These are phyloP conservation scores for Quercus berberidifolia DNA, from an alignment of 306 rosid species.

Conservation along the genomic window DNA sequence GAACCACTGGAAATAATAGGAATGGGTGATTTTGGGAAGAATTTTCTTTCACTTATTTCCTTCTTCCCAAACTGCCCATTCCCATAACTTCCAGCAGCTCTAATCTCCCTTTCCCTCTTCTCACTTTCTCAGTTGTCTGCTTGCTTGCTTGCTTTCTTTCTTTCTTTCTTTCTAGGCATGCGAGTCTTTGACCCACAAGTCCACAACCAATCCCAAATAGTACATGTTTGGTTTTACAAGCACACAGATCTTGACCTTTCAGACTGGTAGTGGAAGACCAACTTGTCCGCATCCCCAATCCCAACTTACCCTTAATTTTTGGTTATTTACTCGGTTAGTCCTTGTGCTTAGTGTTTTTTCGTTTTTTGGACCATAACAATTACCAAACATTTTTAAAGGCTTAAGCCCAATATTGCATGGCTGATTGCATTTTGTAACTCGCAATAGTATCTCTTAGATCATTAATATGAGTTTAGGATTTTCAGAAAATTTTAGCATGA, in stretches of 20 bases:
- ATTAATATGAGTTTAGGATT: too few species aligned
- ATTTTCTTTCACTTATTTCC: not conserved
- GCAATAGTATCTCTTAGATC: too few species aligned
- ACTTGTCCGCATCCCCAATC: too few species aligned
- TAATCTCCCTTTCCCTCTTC: slow-evolving; percentile 48
- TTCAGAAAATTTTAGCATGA: too few species aligned
- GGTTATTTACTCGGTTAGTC: not conserved
- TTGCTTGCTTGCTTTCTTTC: not conserved
- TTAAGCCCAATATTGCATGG: too few species aligned
- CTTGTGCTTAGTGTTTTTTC: not conserved
- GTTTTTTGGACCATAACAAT: too few species aligned
- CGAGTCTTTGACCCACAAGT: too few species aligned
- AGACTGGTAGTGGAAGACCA: too few species aligned
- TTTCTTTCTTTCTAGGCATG: too few species aligned
- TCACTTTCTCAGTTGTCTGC: not conserved
- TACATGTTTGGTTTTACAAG: not conserved
- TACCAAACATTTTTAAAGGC: too few species aligned
- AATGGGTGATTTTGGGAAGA: slow-evolving; percentile 58
- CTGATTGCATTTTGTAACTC: too few species aligned
- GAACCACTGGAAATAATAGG: slow-evolving; percentile 43
- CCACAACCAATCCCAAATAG: not conserved
- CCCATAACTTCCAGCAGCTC: slow-evolving; percentile 40
- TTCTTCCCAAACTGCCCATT: slow-evolving; percentile 50
- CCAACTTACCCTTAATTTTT: not conserved
- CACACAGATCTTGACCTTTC: not conserved